Evolutionary conservation across 768 basidiomycete species (phyloP).

Genomic region (Leccinum olivaceopallidum): DNA sequence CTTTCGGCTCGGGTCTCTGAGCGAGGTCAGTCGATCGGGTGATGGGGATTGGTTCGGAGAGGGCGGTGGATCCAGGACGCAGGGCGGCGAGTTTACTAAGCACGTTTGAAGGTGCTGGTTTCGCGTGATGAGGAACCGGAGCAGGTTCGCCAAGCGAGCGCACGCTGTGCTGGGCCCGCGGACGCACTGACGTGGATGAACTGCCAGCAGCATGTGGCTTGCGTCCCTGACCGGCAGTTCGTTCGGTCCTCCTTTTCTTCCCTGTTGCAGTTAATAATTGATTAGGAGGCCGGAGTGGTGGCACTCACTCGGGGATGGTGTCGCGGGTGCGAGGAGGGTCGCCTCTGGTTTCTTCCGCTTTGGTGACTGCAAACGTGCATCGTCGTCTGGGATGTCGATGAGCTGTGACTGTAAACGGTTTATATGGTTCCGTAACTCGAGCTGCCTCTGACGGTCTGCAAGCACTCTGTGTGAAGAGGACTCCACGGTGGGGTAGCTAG

Average conservation of each 20-base stretch:
- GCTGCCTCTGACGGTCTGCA: conserved; percentile 43
- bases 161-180: conserved; percentile 15
- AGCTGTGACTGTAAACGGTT: conserved; percentile 57
- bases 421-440: conserved; percentile 56
- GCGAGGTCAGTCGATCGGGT: conserved; percentile 30
- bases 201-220: conserved; percentile 12
- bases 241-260: conserved; percentile 48
- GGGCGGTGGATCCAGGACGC: conserved; percentile 21
- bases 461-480: conserved; percentile 47
- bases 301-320: conserved; percentile 67
- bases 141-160: conserved; percentile 8
- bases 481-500: conserved; percentile 44
- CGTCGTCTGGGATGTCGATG: conserved; percentile 32
- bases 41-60: conserved; percentile 26
- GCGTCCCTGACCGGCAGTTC: conserved; percentile 24
- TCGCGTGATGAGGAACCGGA: conserved; percentile 17
- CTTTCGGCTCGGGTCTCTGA: conserved; percentile 18
- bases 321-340: conserved; percentile 44
- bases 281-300: neutral
- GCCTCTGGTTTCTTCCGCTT: conserved; percentile 48
- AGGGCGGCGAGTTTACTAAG: conserved; percentile 50
- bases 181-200: conserved; percentile 15
- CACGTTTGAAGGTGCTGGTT: conserved; percentile 52
- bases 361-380: conserved; percentile 37
- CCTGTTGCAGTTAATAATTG: conserved; percentile 13